Evolutionary conservation across 139 green algal genomes (phyloP), one percentile per base, ranked within the genome.

Genomic region (Pleodorina starrii): DNA sequence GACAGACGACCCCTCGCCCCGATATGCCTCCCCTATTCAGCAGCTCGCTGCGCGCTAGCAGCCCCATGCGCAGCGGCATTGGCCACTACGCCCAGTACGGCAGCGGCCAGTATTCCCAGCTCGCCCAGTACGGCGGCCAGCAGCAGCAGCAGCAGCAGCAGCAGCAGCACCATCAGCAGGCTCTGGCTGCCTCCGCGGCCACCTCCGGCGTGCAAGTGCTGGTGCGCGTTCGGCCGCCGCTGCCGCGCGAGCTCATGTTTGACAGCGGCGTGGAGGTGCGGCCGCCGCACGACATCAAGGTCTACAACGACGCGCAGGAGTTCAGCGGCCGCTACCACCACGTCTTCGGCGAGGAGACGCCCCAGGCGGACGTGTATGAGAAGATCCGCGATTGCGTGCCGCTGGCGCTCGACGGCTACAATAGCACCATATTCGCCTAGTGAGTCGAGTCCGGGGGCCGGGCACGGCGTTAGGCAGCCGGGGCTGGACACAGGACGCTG

Each of bases 341-440:
- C 68, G 93, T 94, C 44, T 91, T 94, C 25, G 84, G 77, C 1
- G 76, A 93, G 84, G 48, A 91, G 11, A 54, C 89, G 1, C 69
- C 84, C 19, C 93, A 95, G 72, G 84, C 89, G n/a, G 86, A 94
- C 23, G 72, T 94, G 25, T 94, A 94, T 43, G 44, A 59, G 6
- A 36, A 72, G 5, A 43, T 91, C 11, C 54, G 88, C 86, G 87
- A 88, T 21, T 93, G 89, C 57, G 77, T 94, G 27, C 42, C 85
- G 19, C 82, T 82, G 29, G 78, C 90, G 1, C 44, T 95, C 40
- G 82, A 78, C 7, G 92, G 92, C 10, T 95, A 95, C 91, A 95
- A 95, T 68, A 92, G 86, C 77, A 92, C 89, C 76, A 72, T 95
- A 46, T 89, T 94, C 19, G 92, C 92, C 29, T 95, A 94, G 92